Base-by-base conservation (phyloP, 2,329 filamentous ascomycete genomes). In the Neopestalotiopsis sp. region DNA sequence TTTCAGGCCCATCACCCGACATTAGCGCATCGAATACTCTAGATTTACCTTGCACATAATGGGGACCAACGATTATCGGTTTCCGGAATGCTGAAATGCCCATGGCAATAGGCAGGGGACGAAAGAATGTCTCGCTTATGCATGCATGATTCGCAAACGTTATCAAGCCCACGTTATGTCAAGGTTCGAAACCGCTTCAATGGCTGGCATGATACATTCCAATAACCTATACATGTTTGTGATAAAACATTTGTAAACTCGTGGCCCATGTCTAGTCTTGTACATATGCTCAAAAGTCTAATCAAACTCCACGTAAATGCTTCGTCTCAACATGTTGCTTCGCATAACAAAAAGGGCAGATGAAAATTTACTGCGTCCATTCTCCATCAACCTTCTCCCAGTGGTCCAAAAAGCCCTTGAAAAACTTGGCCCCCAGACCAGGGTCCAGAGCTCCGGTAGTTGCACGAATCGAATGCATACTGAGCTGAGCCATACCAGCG, bases 391-490 rank as follows among this genome's bases (percentile, higher is more conserved):
- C 91, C 76, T 88, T 86, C 84, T 97, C 94, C 85, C 92, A 98
- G 71, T 91, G 84, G 75, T 97, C 94, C 74, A 97, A 88, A 80
- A 97, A 97, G 1, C 91, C 94, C 85, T 94, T 92, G 83, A 97
- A 98, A 73, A 94, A 89, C 81, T 93, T 91, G 20, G 96, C 92
- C 4, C 95, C 95, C 73, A 98, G 82, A 0, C 95, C 95, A 0
- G 95, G 95, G 77, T 98, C 95, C 72, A 95, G 79, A 49, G 89
- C 88, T 2, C 95, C 95, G 0, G 94, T 97, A 0, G 94, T 97
- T 0, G 95, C 95, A 32, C 95, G 88, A 73, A 98, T 92, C 66
- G 90, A 93, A 81, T 98, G 95, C 95, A 98, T 98, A 77, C 92
- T 95, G 74, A 98, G 82, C 83, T 98, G 95, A 5, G 94, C 91